These are phyloP conservation scores for Camellia oleifera DNA, from an alignment of 179 eudicot species.

Conservation along the genomic window DNA sequence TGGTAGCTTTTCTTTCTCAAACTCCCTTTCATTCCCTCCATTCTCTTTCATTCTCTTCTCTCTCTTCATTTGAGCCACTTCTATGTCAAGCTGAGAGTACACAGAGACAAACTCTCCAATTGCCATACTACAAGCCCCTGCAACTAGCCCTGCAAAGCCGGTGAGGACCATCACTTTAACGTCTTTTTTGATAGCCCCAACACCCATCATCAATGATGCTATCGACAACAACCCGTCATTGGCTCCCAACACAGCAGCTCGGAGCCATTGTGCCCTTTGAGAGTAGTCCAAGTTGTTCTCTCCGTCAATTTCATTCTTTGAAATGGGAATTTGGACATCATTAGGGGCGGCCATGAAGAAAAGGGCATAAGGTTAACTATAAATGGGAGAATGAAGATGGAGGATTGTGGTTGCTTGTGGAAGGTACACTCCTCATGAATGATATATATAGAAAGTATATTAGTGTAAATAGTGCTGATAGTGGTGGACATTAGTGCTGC, in stretches of 20 bases:
- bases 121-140: constrained; percentile 49
- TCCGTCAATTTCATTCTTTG: constrained; percentile 1
- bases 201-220: constrained; percentile 43
- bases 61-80: constrained; percentile 39
- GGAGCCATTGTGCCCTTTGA: constrained; percentile 41
- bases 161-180: constrained; percentile 34
- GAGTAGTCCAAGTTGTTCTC: constrained; percentile 28
- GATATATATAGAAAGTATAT: constrained; percentile 13
- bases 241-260: constrained; percentile 48
- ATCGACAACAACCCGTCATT: constrained; percentile 39
- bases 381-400: not conserved
- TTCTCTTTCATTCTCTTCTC: constrained; percentile 12
- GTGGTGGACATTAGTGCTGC: constrained; percentile 3
- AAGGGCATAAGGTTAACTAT: not conserved
- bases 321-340: not conserved
- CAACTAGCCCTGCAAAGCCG: constrained; percentile 37
- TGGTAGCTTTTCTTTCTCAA: constrained; percentile 25
- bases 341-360: constrained; percentile 14
- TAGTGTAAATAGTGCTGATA: not conserved
- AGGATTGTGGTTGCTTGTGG: constrained; percentile 10
- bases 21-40: not conserved
- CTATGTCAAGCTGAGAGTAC: constrained; percentile 38
- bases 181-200: constrained; percentile 40
- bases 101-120: constrained; percentile 46
- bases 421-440: not conserved